Percentiles rank a stretch among this genome's conserved stretches.
These are phyloP conservation scores for Neurospora africana DNA, from an alignment of 495 filamentous ascomycete genomes.

Conservation along the genomic window DNA sequence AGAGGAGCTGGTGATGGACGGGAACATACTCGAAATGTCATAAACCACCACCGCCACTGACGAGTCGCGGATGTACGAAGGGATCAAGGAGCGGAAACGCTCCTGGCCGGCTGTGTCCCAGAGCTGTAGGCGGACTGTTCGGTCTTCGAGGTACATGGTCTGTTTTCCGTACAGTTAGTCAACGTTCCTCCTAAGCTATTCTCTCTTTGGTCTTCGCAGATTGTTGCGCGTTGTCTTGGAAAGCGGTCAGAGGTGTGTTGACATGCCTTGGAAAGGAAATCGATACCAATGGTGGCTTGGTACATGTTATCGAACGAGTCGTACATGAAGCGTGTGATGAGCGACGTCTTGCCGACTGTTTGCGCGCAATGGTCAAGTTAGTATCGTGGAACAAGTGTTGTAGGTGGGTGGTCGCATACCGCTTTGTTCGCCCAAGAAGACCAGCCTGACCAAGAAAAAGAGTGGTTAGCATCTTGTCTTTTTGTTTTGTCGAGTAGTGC, in stretches of 20 bases:
- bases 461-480: slow-evolving; percentile 8
- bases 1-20: background rate
- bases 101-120: slow-evolving; percentile 99
- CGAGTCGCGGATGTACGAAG: slow-evolving; percentile 95
- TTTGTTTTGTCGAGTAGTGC: background rate
- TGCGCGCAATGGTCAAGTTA: slow-evolving; percentile 6
- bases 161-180: too few species aligned
- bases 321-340: slow-evolving; percentile 99
- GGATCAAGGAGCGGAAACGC: slow-evolving; percentile 90
- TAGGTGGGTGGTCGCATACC: slow-evolving; percentile 47
- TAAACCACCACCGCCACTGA: slow-evolving; percentile 97
- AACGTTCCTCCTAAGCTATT: too few species aligned
- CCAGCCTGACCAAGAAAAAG: slow-evolving; percentile 48
- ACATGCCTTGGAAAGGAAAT: slow-evolving; percentile 92
- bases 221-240: background rate
- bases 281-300: slow-evolving; percentile 98
- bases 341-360: slow-evolving; percentile 91
- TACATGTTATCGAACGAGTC: slow-evolving; percentile 99
- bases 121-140: slow-evolving; percentile 91
- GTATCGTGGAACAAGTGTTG: slow-evolving; percentile 8
- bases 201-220: background rate
- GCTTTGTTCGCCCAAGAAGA: slow-evolving; percentile 96
- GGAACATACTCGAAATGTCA: slow-evolving; percentile 71
- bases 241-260: slow-evolving; percentile 2
- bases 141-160: slow-evolving; percentile 99